Evolutionary conservation across 371 early-diverging fungal genomes (phyloP), one percentile per base, ranked within the genome.

Genomic region (Choanephora cucurbitarum): DNA sequence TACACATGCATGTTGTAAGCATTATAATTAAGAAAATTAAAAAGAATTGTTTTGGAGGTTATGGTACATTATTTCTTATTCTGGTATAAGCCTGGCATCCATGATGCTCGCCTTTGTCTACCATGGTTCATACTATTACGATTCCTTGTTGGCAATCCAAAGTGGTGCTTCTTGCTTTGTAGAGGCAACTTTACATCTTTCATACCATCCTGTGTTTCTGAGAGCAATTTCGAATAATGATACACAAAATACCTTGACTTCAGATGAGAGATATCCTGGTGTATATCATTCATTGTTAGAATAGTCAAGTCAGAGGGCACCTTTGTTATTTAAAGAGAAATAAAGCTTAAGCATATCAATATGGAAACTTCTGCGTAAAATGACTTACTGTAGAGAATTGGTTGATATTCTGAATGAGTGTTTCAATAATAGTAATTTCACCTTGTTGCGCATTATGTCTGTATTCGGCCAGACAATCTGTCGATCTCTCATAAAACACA

Each of bases 371-470:
- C n/a, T n/a, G 17, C 8, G 28, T 21, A 15, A 31, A 19, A 60
- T 7, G 28, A 37, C 47, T 45, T 64, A 90, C 84, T 70, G 75
- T 64, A 72, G 92, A 90, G 41, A 94, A 74, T 19, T 81, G 79
- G 44, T 92, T 89, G 55, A 88, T 88, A 41, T 85, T 72, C 31
- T 70, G 71, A 62, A 93, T 75, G 18, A 95, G 66, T 66, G 80
- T 84, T 72, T 89, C 81, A 24, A 94, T 83, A 1, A 89, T 89
- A 32, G 80, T 79, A 49, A 93, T 91, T 17, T 92, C 92, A 49
- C 66, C 66, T 2, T 7, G 37, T 24, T 62, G 57, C 1, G 71
- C 63, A 45, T 84, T 83, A n/a, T 55, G 58, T 49, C 83, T 28
- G 28, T 28, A 28, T 28, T 28, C 28, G 28, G 28, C 28, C 28